Conservation (phyloP, 495 filamentous ascomycete genomes). For the Parachaetomium inaequale region DNA sequence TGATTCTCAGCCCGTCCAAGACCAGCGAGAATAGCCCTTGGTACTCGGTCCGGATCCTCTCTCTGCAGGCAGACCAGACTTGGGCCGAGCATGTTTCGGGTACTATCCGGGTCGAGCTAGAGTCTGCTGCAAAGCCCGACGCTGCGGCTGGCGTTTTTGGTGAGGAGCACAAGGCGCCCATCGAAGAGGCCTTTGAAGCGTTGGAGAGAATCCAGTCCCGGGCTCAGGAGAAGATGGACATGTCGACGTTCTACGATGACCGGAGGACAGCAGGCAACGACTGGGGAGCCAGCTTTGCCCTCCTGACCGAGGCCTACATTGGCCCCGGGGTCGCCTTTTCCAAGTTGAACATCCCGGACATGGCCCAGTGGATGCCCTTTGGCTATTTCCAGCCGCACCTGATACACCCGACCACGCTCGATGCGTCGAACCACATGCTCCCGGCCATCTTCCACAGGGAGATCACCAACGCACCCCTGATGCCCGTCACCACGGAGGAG, state of each 20-base stretch:
- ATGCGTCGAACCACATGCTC: neutral
- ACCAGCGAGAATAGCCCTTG: neutral
- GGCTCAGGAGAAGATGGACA: slow-evolving; percentile 1
- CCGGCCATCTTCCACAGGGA: neutral
- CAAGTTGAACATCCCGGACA: neutral
- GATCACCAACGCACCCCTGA: neutral
- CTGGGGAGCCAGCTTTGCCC: neutral
- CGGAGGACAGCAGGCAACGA: neutral
- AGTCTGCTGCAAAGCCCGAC: neutral
- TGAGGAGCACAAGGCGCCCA: neutral
- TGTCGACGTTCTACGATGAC: neutral
- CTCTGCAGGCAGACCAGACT: neutral
- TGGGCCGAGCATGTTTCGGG: neutral
- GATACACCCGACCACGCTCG: neutral
- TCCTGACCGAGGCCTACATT: neutral
- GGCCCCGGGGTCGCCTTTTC: neutral
- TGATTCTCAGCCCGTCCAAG: slow-evolving; percentile 2
- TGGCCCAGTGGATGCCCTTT: neutral
- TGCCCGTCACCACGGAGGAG: neutral
- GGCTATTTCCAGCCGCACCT: neutral
- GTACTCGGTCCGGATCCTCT: neutral
- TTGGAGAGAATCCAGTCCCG: neutral
- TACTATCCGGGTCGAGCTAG: neutral
- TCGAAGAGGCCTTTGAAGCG: neutral
- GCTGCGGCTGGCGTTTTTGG: neutral